Conservation (phyloP, 1,284 basidiomycete genomes). For the Mycocalia duriaeana region DNA sequence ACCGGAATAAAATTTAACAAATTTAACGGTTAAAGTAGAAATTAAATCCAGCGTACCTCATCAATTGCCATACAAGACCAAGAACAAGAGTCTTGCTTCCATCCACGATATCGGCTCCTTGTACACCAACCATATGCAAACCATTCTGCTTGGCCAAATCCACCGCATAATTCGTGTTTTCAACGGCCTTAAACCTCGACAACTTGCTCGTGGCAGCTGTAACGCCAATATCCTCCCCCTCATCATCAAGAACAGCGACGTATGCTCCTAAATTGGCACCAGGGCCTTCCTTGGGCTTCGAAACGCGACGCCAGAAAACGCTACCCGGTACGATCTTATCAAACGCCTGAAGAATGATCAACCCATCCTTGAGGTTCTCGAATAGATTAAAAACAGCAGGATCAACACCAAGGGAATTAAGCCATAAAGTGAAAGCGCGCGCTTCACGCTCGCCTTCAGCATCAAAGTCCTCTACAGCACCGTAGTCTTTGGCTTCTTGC, state of each 20-base stretch:
- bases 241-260: conserved; percentile 59
- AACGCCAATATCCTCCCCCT: conserved; percentile 71
- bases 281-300: conserved; percentile 81
- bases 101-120: conserved; percentile 96
- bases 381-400: conserved; percentile 96
- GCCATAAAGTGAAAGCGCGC: conserved; percentile 95
- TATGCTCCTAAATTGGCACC: conserved; percentile 23
- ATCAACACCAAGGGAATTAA: conserved; percentile 95
- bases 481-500: conserved; percentile 78
- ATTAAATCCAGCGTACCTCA: conserved; percentile 55
- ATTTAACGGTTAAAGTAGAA: background rate
- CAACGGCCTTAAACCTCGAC: conserved; percentile 94
- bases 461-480: conserved; percentile 94
- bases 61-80: conserved; percentile 96
- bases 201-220: conserved; percentile 79
- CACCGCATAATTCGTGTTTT: conserved; percentile 96
- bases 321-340: conserved; percentile 92
- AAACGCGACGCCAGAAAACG: conserved; percentile 91
- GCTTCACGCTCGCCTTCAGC: conserved; percentile 98
- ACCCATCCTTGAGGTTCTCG: conserved; percentile 90
- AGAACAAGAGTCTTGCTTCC: conserved; percentile 88
- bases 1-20: no score
- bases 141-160: conserved; percentile 90
- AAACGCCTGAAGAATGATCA: conserved; percentile 91
- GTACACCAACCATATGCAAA: conserved; percentile 96